Base-by-base conservation (phyloP, 306 rosid genomes). In the Acmispon strigosus region DNA sequence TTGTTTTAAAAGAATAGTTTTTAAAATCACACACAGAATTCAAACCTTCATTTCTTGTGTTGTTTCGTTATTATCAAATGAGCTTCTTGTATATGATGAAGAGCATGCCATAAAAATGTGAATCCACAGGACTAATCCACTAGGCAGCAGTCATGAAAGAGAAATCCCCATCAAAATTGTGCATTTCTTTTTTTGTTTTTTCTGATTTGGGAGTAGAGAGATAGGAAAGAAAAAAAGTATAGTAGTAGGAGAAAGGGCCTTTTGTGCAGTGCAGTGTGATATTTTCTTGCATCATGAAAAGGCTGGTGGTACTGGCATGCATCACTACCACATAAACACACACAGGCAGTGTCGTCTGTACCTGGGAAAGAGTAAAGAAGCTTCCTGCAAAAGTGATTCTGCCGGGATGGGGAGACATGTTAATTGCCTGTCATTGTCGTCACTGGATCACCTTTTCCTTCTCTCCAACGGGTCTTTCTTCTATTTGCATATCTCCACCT, bases 301-400 rank as follows among this genome's bases (percentile, higher is more conserved):
- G 24, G 24, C 24, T 27, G 32, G 32, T 27, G 32, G 2, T 27
- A 27, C 32, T 27, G 32, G 24, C 24, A 22, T 22, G 3, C 32
- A 27, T 3, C 32, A 27, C 24, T 22, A 22, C 24, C 32, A 27
- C 32, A 27, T n/a, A n/a, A n/a, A n/a, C n/a, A n/a, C n/a, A n/a
- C n/a, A 76, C 79, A 66, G 18, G 3, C 77, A 63, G 59, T 74
- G 71, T 74, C 74, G 37, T 5, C 0, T 79, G 86, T 78, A 84
- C 87, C 72, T 84, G 79, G 84, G 87, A 86, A 84, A 80, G 85
- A 76, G 95, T 84, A 84, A 83, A 84, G 96, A 90, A 90, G 86
- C 85, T 90, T 90, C 96, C 95, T 86, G 86, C 84, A 78, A 69
- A 73, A 66, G 76, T 72, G 78, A 76, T 76, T 76, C 88, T 78